Conservation (phyloP, 2,329 filamentous ascomycete species). For the Pseudopithomyces chartarum region DNA sequence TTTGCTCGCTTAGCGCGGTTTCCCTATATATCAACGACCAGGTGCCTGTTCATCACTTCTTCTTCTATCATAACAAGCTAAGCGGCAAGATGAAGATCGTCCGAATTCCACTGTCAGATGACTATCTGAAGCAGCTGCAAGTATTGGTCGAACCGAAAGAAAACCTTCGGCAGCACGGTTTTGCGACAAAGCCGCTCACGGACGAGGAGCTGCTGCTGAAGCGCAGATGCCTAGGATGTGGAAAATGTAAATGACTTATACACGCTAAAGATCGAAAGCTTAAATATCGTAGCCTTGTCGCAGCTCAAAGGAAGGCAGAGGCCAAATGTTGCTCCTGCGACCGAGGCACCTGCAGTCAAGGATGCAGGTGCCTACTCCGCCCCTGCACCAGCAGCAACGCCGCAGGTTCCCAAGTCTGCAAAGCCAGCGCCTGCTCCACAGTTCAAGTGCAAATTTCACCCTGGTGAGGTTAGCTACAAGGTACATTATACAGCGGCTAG, state of each 20-base stretch:
- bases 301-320: neutral
- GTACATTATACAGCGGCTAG: neutral
- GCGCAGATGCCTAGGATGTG: slow-evolving; percentile 16
- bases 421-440: neutral
- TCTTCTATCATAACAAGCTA: neutral
- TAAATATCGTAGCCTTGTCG: neutral
- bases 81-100: neutral
- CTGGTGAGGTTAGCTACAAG: slow-evolving; percentile 5
- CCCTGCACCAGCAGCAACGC: neutral
- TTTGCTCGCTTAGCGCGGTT: neutral
- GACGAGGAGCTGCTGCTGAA: slow-evolving; percentile 15
- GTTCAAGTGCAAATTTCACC: neutral
- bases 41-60: neutral
- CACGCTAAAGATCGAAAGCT: neutral
- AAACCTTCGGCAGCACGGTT: slow-evolving; percentile 13
- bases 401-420: neutral
- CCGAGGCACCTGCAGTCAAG: neutral
- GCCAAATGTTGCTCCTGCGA: neutral
- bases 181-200: slow-evolving; percentile 10
- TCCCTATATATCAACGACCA: neutral
- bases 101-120: neutral
- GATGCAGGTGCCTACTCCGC: neutral
- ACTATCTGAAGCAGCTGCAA: neutral
- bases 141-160: slow-evolving; percentile 6
- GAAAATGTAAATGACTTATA: slow-evolving; percentile 10